Evolutionary conservation across 352 stramenopile genomes (phyloP), one percentile per base, ranked within the genome.

Genomic region (Phytophthora nicotianae): DNA sequence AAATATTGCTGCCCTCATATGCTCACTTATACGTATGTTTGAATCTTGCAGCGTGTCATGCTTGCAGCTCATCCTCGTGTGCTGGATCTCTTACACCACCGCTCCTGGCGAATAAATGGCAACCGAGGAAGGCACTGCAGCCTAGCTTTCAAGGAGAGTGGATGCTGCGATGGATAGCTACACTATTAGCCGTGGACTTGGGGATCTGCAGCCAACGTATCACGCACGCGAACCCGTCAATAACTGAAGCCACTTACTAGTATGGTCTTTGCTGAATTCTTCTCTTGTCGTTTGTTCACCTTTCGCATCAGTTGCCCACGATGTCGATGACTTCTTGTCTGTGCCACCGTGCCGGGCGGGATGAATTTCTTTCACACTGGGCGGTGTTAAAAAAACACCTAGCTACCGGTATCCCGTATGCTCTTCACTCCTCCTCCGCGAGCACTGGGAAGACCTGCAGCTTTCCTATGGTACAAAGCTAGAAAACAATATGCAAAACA

Each of bases 351-450:
- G 19, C 14, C 20, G 7, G 14, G 41, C 50, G 20, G 37, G 35
- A 65, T 43, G n/a, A 35, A 32, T 67, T 38, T 77, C 68, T 75
- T 50, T 71, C 29, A 42, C 24, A 55, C 21, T 76, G 84, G 83
- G 86, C 68, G 86, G 86, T 93, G 86, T 93, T 95, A 41, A 95
- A 66, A n/a, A 93, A 95, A 91, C 84, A 95, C 86, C 86, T 88
- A 77, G 58, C 75, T 80, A 58, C 62, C 50, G 50, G 32, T 49
- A 40, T 52, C 43, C 57, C 56, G 37, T 45, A 46, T 72, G 56
- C 50, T 70, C 49, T 24, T 62, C 47, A 33, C 29, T 33, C 13
- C 35, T 38, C 20, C 32, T 27, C 16, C 38, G 21, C 21, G 42
- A 61, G 47, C 54, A 61, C 53, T 63, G 42, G 32, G 48, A 40